These are phyloP conservation scores for Arachnomyces sp. DNA, from an alignment of 2,329 filamentous ascomycete species.

Conservation along the genomic window DNA sequence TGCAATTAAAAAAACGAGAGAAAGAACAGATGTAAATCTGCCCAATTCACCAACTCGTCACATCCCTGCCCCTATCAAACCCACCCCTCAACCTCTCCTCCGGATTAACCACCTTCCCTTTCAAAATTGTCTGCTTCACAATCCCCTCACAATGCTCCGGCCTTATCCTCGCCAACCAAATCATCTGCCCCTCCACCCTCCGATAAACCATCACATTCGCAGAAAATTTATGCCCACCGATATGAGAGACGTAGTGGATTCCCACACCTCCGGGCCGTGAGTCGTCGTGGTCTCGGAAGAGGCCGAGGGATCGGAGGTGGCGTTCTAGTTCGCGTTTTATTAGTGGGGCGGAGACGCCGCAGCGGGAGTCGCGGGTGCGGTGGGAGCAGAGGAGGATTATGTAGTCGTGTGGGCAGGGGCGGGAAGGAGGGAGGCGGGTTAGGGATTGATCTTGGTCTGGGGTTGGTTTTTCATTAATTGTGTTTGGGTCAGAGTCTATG, in stretches of 20 bases:
- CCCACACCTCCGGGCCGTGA: conserved; percentile 76
- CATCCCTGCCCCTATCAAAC: conserved; percentile 65
- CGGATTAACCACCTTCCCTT: conserved; percentile 85
- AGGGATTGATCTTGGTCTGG: conserved; percentile 12
- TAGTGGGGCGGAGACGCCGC: conserved; percentile 79
- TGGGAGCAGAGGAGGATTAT: conserved; percentile 87
- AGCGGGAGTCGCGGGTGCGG: conserved; percentile 78
- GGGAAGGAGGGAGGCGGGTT: conserved; percentile 34
- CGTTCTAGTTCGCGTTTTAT: conserved; percentile 74
- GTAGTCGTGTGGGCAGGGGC: conserved; percentile 68
- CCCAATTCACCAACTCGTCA: conserved; percentile 53
- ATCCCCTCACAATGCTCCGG: conserved; percentile 87
- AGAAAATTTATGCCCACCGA: conserved; percentile 88
- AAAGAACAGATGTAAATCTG: too few species aligned
- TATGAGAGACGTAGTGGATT: conserved; percentile 86
- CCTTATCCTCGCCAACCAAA: conserved; percentile 80
- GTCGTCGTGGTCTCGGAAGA: conserved; percentile 76
- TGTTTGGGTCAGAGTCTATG: conserved; percentile 62
- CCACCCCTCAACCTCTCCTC: conserved; percentile 74
- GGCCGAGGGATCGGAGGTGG: conserved; percentile 68
- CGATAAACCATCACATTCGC: conserved; percentile 88
- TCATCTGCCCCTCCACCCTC: conserved; percentile 41
- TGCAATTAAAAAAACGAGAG: too few species aligned
- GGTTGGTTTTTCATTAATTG: conserved; percentile 18
- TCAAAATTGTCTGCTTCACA: conserved; percentile 72